Percentiles rank a stretch among this genome's conserved stretches.
Conservation (phyloP, 352 stramenopile species). For the Globisporangium echinulatum region DNA sequence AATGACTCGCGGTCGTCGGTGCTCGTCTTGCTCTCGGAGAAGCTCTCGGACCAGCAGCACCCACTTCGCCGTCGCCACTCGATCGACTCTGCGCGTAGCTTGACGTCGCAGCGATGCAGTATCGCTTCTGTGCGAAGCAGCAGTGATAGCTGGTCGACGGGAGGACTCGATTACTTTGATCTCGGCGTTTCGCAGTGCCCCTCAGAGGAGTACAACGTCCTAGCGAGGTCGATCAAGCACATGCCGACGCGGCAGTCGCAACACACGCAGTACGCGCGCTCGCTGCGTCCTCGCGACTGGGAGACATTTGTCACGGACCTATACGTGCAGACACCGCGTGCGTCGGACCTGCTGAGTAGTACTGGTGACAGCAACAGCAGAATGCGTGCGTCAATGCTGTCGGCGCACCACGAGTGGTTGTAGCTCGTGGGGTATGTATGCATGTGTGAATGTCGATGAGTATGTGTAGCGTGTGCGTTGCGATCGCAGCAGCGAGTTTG, state of each 20-base stretch:
- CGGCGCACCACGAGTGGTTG: not conserved
- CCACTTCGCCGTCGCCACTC: constrained; percentile 1
- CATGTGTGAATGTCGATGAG: not conserved
- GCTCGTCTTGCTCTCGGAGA: constrained; percentile 1
- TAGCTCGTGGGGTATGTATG: not conserved
- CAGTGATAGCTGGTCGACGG: not conserved
- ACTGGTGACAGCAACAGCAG: not conserved
- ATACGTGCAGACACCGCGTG: constrained; percentile 4
- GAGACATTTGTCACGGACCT: constrained; percentile 9
- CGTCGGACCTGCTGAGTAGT: not conserved
- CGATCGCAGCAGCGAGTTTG: not conserved
- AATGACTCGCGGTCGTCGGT: constrained; percentile 3
- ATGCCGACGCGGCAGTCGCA: not conserved
- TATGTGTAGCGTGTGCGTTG: not conserved
- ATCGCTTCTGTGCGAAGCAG: not conserved
- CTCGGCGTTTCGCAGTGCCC: not conserved
- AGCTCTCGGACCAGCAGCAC: not conserved
- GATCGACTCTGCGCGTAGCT: not conserved
- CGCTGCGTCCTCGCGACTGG: constrained; percentile 5
- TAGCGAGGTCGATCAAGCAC: not conserved
- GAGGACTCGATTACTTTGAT: constrained; percentile 4
- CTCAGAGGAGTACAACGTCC: not conserved
- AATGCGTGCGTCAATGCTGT: not conserved
- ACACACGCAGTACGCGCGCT: constrained; percentile 6
- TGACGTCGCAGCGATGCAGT: not conserved